Evolutionary conservation across 208 protist genomes (phyloP), one percentile per base, ranked within the genome.

Genomic region (Wallacemonas sp.): DNA sequence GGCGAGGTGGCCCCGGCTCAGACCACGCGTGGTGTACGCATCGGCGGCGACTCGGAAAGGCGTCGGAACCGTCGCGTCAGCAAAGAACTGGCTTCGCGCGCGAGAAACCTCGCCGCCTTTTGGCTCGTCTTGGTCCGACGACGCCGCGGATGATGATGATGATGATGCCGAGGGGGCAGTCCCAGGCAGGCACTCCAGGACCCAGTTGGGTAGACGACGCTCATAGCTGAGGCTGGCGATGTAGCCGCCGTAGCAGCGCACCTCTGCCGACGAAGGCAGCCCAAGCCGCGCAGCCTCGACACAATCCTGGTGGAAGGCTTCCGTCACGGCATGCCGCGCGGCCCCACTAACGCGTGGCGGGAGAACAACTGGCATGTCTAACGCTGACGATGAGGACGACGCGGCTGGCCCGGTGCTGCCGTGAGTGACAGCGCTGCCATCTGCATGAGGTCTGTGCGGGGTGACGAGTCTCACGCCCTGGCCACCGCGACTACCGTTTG

Each of bases 1-100:
- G 30, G 87, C 86, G 47, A 95, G 85, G 69, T 95, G 90, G 27
- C 90, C 90, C 16, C 90, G 83, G 58, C 83, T 92, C 52, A 95
- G 61, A 11, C 85, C 83, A 54, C 1, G 48, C 72, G 62, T 44
- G 16, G 33, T 48, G 73, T 95, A 95, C 58, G 79, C 73, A 23
- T 68, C 61, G 0, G 86, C 72, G 1, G 56, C 39, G 5, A 90
- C 83, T n/a, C 87, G 90, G 63, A 93, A 95, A 12, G 70, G 23
- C 2, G 69, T 36, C 0, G 82, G 82, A 2, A 93, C 85, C 4
- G 70, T 80, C 46, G 63, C 24, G 68, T 93, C 86, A 0, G 84
- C 76, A 76, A 86, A 92, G 72, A 95, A 95, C 39, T 41, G 58
- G 62, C 80, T 88, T 57, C 57, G 61, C 21, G 72, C 64, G 12